A percentile compares a stretch with the other conserved stretches of the same genome.
Conservation (phyloP, 1,284 basidiomycete species). For the Trametes pubescens region DNA sequence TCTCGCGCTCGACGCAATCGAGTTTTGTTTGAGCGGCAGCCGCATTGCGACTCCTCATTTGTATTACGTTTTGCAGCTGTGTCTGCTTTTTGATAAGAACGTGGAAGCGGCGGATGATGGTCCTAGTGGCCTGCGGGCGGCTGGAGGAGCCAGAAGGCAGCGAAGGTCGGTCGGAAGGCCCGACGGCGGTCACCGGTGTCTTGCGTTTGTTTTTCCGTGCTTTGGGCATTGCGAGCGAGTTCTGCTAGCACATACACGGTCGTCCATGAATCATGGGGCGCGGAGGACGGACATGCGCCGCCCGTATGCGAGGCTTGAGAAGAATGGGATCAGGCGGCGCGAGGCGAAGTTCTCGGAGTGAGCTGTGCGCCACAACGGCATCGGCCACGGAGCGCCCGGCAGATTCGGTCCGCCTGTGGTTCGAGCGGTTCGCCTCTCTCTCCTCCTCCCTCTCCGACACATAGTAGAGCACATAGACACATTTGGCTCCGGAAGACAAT, state of each 20-base stretch:
- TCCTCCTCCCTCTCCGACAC: no score
- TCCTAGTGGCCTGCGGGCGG: constrained; percentile 64
- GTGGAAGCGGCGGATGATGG: constrained; percentile 75
- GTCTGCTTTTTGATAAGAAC: constrained; percentile 68
- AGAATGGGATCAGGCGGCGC: background rate
- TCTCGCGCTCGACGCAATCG: constrained; percentile 61
- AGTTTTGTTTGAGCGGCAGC: constrained; percentile 46
- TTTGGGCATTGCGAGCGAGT: constrained; percentile 35
- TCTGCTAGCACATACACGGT: constrained; percentile 9
- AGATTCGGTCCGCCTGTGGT: background rate
- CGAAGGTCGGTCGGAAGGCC: constrained; percentile 17
- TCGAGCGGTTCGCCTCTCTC: no score
- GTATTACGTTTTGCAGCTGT: constrained; percentile 50
- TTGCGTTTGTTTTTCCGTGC: constrained; percentile 41
- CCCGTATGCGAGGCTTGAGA: background rate
- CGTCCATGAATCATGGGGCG: background rate
- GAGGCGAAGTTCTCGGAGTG: constrained; percentile 2
- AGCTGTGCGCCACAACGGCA: constrained; percentile 2
- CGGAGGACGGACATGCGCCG: background rate
- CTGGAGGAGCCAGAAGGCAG: constrained; percentile 44
- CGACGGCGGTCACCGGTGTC: constrained; percentile 37
- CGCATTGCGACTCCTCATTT: constrained; percentile 21
- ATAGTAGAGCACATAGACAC: no score
- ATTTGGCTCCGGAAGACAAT: no score
- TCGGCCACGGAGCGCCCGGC: background rate